Percentiles rank a stretch among this genome's conserved stretches.
phyloP scores from a whole-genome alignment of 495 filamentous ascomycete species.

The Lophiostoma macrostomum region DNA sequence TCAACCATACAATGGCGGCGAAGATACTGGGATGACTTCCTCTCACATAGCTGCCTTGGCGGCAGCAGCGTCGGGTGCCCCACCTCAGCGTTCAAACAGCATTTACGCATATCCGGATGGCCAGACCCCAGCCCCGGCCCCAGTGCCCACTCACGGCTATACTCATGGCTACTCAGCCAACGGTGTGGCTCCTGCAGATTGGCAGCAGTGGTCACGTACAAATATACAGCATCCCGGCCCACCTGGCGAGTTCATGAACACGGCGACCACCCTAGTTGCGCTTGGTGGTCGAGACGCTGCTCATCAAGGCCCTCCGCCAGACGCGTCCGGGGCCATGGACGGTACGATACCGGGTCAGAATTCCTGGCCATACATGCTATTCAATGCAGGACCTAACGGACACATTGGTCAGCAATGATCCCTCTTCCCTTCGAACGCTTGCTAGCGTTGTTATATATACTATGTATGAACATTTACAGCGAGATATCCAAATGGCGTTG shows the following conservation, averaged over 20 bases:
- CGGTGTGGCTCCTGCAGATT: constrained; percentile 16
- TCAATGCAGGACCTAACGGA: too few relatives aligned
- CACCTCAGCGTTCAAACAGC: constrained; percentile 8
- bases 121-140: too few relatives aligned
- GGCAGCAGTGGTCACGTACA: constrained; percentile 24
- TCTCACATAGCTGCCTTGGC: constrained; percentile 28
- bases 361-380: too few relatives aligned
- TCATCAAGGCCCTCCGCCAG: constrained; percentile 14
- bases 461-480: too few relatives aligned
- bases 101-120: constrained; percentile 11
- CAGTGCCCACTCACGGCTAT: constrained; percentile 7
- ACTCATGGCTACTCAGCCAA: constrained; percentile 14
- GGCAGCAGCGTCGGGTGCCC: constrained; percentile 15
- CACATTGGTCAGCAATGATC: too few relatives aligned
- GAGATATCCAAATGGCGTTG: too few relatives aligned
- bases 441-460: too few relatives aligned
- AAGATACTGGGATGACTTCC: constrained; percentile 20
- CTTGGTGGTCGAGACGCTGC: constrained; percentile 29
- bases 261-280: constrained; percentile 33
- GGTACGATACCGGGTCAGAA: too few relatives aligned
- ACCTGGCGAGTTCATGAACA: constrained; percentile 29
- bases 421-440: too few relatives aligned
- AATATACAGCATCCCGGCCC: constrained; percentile 15
- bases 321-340: constrained; percentile 6
- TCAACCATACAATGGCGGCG: constrained; percentile 13